Evolutionary conservation across 257 asterid genomes (phyloP).

Genomic region (Galeopsis tetrahit): DNA sequence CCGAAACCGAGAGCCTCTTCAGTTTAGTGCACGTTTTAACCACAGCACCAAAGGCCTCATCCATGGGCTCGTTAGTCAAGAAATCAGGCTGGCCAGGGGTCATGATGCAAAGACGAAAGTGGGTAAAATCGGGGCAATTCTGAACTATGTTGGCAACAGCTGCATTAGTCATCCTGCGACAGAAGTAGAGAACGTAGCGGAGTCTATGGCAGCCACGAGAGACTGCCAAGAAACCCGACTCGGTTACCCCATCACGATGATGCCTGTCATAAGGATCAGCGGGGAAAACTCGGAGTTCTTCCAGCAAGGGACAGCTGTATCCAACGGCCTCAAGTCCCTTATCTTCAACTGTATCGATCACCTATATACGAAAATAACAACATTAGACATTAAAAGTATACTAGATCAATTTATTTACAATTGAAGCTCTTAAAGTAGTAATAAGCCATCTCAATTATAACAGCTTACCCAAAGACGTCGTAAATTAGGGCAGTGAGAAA

Average conservation of each 20-base stretch:
- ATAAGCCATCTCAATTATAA: slow-evolving; percentile 10
- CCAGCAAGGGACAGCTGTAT: slow-evolving; percentile 73
- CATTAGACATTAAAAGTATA: not conserved
- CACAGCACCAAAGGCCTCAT: slow-evolving; percentile 89
- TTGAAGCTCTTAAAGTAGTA: too few relatives aligned
- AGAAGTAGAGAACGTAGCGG: slow-evolving; percentile 82
- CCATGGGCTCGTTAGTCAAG: slow-evolving; percentile 81
- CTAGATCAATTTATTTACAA: too few relatives aligned
- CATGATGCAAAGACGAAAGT: slow-evolving; percentile 94
- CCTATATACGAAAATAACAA: slow-evolving; percentile 47
- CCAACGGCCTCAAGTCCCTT: slow-evolving; percentile 87
- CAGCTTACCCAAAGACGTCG: slow-evolving; percentile 86
- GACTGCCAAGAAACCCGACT: slow-evolving; percentile 74
- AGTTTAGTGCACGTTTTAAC: slow-evolving; percentile 75
- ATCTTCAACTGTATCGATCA: slow-evolving; percentile 75
- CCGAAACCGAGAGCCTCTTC: slow-evolving; percentile 79
- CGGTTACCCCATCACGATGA: slow-evolving; percentile 70
- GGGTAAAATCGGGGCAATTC: slow-evolving; percentile 87
- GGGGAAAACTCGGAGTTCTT: slow-evolving; percentile 86
- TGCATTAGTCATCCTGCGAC: slow-evolving; percentile 87
- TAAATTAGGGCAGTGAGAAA: slow-evolving; percentile 70
- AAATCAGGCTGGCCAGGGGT: slow-evolving; percentile 70
- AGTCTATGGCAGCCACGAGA: slow-evolving; percentile 81
- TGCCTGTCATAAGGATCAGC: slow-evolving; percentile 63
- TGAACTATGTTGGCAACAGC: slow-evolving; percentile 72